phyloP scores from a whole-genome alignment of 2,329 filamentous ascomycete genomes.

The Chaetomiaceae sp. region DNA sequence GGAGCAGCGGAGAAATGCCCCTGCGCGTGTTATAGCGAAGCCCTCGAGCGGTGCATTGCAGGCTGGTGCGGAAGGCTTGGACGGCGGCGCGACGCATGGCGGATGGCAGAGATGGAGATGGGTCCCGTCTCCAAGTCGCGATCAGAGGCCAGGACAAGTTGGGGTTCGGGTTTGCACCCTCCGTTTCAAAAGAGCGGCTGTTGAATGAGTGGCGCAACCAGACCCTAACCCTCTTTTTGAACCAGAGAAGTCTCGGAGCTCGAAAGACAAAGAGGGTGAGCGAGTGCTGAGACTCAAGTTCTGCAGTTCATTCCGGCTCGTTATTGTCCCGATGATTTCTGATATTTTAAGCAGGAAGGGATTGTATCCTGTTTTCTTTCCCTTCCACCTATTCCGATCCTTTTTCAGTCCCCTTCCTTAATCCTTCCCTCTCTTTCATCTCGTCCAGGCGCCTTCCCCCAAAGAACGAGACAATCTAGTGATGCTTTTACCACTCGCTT shows the following conservation, averaged over 20 bases:
- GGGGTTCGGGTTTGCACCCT: constrained; percentile 11
- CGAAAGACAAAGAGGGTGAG: no score
- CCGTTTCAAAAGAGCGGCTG: background rate
- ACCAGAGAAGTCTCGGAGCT: background rate
- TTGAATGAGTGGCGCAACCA: background rate
- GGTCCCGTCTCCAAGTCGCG: constrained; percentile 5
- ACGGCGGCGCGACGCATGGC: constrained; percentile 72
- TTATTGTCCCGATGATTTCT: no score
- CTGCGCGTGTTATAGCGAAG: constrained; percentile 46
- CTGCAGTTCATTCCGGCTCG: no score
- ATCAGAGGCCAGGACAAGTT: constrained; percentile 7
- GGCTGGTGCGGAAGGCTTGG: constrained; percentile 64
- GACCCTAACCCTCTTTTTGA: background rate
- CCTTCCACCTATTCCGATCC: no score
- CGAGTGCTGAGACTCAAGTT: no score
- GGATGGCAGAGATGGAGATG: constrained; percentile 18
- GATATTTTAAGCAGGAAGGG: no score
- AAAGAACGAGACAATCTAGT: no score
- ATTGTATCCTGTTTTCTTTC: no score
- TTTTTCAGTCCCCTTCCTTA: no score
- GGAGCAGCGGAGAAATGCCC: constrained; percentile 34
- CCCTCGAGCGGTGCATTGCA: constrained; percentile 59
- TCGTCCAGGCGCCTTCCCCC: no score
- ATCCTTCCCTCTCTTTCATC: no score
- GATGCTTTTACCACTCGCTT: no score